Evolutionary conservation across 192 early-diverging fungal species (phyloP), one percentile per base, ranked within the genome.

Genomic region (Dispira parvispora): DNA sequence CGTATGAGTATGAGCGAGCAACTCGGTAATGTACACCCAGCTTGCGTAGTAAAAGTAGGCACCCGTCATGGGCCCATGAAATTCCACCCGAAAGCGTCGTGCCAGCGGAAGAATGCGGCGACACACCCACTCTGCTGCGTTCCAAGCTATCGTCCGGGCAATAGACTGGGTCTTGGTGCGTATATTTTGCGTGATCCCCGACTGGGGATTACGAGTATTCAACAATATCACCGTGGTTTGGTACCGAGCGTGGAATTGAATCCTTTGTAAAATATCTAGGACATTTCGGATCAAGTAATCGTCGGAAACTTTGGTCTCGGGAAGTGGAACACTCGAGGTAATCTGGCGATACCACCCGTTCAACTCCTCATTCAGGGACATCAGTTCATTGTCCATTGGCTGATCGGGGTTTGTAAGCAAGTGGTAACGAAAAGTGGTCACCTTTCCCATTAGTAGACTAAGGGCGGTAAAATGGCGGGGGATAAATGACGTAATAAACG

Each of bases 21-120:
- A 25, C 20, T 54, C 52, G 52, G 52, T 54, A 54, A 54, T 23
- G 52, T 54, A 54, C 10, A 54, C 52, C 52, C 52, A 54, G 20
- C 52, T 54, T 11, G 52, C 52, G 20, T 54, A 54, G 52, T 54
- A 54, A 20, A 54, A 20, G 21, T 54, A 54, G 12, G n/a, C 52
- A 11, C 52, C 52, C n/a, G 52, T 54, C 52, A 54, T 54, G 20
- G 52, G 52, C 10, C 52, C 52, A 23, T 54, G 52, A 23, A 54
- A 54, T 20, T 54, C 52, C 9, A 54, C 52, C 20, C 20, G 9
- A 25, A 54, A 54, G n/a, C 52, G 52, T 25, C 20, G 52, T 9
- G 52, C 52, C 21, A 54, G 52, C 21, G 52, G 52, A n/a, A 54
- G 10, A 9, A 54, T 20, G 10, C 21, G 52, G 12, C 52, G 52